Percentiles rank a stretch among this genome's conserved stretches.
These are phyloP conservation scores for Seiridium cupressi DNA, from an alignment of 2,329 filamentous ascomycete genomes.

Conservation along the genomic window DNA sequence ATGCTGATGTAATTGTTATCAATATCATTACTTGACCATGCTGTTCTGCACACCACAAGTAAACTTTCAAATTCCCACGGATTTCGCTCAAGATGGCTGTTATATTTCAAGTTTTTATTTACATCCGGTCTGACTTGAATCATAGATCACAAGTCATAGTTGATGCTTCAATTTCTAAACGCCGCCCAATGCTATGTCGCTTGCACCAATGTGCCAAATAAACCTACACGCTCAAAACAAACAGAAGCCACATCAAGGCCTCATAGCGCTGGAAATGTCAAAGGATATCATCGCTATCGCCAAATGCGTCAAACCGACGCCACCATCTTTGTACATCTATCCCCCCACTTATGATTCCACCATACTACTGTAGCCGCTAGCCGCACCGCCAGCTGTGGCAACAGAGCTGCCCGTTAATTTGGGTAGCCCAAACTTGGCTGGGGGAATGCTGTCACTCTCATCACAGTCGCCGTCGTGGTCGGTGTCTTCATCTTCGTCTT, in stretches of 20 bases:
- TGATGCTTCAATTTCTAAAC: too few relatives aligned
- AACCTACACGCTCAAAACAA: background rate
- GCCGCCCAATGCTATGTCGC: too few relatives aligned
- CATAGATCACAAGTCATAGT: too few relatives aligned
- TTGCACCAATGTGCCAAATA: background rate
- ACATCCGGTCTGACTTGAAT: too few relatives aligned
- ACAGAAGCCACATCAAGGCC: background rate
- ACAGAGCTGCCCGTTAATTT: slow-evolving; percentile 84
- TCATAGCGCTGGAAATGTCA: background rate
- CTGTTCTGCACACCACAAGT: too few relatives aligned
- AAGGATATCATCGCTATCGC: slow-evolving; percentile 8
- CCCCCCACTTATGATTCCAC: background rate
- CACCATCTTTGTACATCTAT: background rate
- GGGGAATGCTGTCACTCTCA: slow-evolving; percentile 68
- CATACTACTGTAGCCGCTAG: slow-evolving; percentile 67
- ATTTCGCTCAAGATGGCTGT: too few relatives aligned
- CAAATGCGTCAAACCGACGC: background rate
- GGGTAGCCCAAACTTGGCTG: slow-evolving; percentile 69
- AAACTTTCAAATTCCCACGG: too few relatives aligned
- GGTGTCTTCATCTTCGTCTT: slow-evolving; percentile 77
- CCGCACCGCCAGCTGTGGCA: slow-evolving; percentile 70
- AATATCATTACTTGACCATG: too few relatives aligned
- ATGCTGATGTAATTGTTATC: too few relatives aligned
- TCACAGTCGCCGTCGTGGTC: slow-evolving; percentile 71
- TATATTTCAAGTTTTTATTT: too few relatives aligned